Evolutionary conservation across 495 filamentous ascomycete genomes (phyloP).

Genomic region (Rhizodiscina lignyota): DNA sequence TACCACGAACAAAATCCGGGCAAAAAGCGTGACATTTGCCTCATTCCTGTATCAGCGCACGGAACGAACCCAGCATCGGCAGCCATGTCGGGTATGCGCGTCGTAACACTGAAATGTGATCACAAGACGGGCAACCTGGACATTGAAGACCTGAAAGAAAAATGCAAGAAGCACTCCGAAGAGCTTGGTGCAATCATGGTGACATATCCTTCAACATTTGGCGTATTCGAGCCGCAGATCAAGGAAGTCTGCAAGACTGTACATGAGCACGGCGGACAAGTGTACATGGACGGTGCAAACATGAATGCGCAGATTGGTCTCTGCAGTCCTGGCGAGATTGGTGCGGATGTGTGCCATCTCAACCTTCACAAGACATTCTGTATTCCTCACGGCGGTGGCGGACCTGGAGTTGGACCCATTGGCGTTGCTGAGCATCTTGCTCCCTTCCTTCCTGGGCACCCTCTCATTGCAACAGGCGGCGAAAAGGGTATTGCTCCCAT

Average conservation of each 20-base stretch:
- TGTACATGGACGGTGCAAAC: constrained; percentile 99
- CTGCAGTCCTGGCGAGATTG: constrained; percentile 92
- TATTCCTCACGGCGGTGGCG: constrained; percentile 93
- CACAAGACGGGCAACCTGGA: constrained; percentile 80
- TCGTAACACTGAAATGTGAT: constrained; percentile 88
- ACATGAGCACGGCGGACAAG: constrained; percentile 78
- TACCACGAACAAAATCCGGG: constrained; percentile 51
- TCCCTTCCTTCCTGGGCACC: constrained; percentile 64
- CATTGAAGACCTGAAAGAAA: constrained; percentile 66
- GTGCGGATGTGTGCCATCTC: constrained; percentile 93
- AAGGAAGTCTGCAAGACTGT: constrained; percentile 77
- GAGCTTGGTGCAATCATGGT: constrained; percentile 94
- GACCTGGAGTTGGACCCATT: constrained; percentile 89
- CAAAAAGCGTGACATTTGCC: constrained; percentile 73
- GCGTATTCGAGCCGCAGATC: constrained; percentile 85
- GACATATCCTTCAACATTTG: constrained; percentile 94
- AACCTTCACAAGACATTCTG: constrained; percentile 99
- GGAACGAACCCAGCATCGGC: constrained; percentile 95
- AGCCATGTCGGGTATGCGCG: constrained; percentile 94
- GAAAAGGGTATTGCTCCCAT: constrained; percentile 50
- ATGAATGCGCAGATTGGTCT: constrained; percentile 98
- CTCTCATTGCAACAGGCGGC: constrained; percentile 46
- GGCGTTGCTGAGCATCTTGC: constrained; percentile 74
- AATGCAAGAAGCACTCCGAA: constrained; percentile 73
- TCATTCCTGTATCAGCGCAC: constrained; percentile 94